A percentile compares a stretch with the other conserved stretches of the same genome.
Evolutionary conservation across 2,329 filamentous ascomycete species (phyloP).

Genomic region (Fusarium sp.): DNA sequence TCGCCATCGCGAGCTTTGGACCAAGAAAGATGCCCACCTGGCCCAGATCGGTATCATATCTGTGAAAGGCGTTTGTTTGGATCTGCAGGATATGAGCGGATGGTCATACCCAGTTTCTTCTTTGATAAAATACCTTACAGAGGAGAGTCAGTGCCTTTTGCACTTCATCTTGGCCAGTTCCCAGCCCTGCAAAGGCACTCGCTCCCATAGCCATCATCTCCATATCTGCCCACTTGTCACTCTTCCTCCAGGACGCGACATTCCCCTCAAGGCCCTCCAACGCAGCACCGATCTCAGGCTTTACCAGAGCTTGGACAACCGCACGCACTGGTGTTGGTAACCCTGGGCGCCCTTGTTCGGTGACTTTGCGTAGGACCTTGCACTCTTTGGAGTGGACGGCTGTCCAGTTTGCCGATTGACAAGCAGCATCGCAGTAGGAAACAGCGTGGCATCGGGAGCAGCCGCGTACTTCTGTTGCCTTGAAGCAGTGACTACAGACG

Average conservation of each 20-base stretch:
- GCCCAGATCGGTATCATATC: conserved; percentile 64
- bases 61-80: conserved; percentile 72
- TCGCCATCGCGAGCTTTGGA: conserved; percentile 67
- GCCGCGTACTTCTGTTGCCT: conserved; percentile 47
- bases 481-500: conserved; percentile 65
- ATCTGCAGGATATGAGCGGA: conserved; percentile 56
- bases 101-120: background rate
- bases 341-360: conserved; percentile 42
- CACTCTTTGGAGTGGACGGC: conserved; percentile 68
- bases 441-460: conserved; percentile 67
- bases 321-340: conserved; percentile 69
- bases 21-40: conserved; percentile 69
- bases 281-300: conserved; percentile 51
- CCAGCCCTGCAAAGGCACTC: conserved; percentile 58
- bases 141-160: conserved; percentile 60
- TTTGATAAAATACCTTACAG: conserved; percentile 63
- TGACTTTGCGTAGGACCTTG: conserved; percentile 55
- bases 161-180: conserved; percentile 53
- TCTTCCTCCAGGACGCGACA: conserved; percentile 53
- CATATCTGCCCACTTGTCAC: conserved; percentile 61
- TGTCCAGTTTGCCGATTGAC: conserved; percentile 68
- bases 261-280: conserved; percentile 62
- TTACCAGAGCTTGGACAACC: conserved; percentile 63
- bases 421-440: conserved; percentile 66
- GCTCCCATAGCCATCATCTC: conserved; percentile 60